A percentile compares a stretch with the other conserved stretches of the same genome.
phyloP scores from a whole-genome alignment of 2,329 filamentous ascomycete genomes.

The Magnaporthales sp. region DNA sequence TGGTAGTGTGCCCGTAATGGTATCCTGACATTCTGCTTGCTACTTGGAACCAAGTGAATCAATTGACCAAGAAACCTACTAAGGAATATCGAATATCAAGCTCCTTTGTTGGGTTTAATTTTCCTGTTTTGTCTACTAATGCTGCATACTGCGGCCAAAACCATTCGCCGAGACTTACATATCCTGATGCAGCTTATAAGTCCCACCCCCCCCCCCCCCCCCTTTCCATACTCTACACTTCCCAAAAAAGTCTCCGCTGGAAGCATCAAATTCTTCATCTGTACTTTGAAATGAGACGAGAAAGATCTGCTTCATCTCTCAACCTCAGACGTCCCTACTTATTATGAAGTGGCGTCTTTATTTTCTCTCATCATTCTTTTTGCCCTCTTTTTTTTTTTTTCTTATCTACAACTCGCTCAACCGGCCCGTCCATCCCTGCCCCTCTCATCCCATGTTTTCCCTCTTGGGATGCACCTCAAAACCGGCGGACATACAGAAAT shows the following conservation, averaged over 20 bases:
- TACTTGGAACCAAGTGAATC: not conserved
- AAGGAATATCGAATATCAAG: not conserved
- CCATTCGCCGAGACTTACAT: conserved; percentile 9
- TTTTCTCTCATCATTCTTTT: not conserved
- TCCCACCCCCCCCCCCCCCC: not conserved
- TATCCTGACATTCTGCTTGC: not conserved
- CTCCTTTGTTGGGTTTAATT: not conserved
- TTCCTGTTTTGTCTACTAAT: not conserved
- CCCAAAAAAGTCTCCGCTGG: not conserved
- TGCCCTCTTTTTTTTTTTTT: not conserved
- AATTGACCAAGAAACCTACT: not conserved
- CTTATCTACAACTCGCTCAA: not conserved
- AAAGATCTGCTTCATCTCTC: not conserved
- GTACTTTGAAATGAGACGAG: not conserved
- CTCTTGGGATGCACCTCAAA: not conserved
- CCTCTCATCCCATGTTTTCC: not conserved
- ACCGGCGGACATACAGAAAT: not conserved
- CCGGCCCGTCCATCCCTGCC: not conserved
- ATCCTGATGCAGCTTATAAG: conserved; percentile 8
- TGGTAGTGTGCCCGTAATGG: not conserved
- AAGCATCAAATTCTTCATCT: not conserved
- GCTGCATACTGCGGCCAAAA: not conserved
- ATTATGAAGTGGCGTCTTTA: not conserved
- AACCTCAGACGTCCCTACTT: not conserved
- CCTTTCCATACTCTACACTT: not conserved